phyloP scores from a whole-genome alignment of 257 asterid genomes.

The Solanum chilense region DNA sequence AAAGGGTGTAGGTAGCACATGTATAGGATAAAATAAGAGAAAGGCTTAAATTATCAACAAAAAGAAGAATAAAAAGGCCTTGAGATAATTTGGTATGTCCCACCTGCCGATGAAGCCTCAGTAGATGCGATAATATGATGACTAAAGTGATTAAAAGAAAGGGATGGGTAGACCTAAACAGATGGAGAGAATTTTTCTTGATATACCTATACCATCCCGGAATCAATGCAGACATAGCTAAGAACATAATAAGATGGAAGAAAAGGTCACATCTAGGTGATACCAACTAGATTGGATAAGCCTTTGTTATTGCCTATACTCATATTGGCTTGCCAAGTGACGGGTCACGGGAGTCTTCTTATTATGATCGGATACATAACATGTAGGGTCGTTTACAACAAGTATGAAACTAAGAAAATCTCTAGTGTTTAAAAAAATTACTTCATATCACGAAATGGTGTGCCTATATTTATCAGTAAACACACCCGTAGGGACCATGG shows the following conservation, averaged over 20 bases:
- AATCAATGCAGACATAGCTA: neutral
- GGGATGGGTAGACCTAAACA: neutral
- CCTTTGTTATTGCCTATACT: neutral
- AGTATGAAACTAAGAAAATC: neutral
- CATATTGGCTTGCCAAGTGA: neutral
- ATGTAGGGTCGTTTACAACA: neutral
- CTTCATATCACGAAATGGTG: neutral
- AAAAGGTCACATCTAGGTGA: neutral
- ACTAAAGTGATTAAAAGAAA: neutral
- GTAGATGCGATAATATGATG: neutral
- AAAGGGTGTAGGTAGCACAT: neutral
- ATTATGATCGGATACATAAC: neutral
- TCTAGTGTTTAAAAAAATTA: neutral
- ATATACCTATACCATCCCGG: neutral
- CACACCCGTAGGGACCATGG: neutral
- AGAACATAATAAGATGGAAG: neutral
- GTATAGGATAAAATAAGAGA: neutral
- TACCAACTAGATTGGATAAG: neutral
- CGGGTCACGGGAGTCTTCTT: neutral
- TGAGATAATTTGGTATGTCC: neutral
- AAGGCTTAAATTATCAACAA: neutral
- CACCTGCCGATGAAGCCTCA: neutral
- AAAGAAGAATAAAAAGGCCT: neutral
- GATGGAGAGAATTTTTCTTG: neutral
- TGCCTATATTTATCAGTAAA: neutral